phyloP scores from a whole-genome alignment of 78 protist genomes.

The Mantamonas sphyraenae region DNA sequence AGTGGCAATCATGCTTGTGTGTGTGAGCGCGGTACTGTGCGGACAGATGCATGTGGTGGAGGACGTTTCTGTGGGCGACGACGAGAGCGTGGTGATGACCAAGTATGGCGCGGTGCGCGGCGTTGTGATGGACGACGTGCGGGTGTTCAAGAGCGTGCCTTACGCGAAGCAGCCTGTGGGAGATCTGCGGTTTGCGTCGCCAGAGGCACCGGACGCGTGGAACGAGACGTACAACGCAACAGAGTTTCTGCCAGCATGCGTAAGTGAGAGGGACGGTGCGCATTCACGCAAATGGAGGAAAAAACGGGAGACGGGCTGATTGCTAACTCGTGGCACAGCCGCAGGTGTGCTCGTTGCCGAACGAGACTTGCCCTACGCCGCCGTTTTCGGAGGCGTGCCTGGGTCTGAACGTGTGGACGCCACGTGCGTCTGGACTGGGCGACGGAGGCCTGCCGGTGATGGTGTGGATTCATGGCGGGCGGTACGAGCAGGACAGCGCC shows the following conservation, averaged over 20 bases:
- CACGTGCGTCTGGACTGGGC: not conserved
- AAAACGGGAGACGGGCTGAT: no score
- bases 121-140: not conserved
- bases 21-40: no score
- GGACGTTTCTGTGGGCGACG: no score
- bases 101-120: not conserved
- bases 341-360: no score
- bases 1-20: no score
- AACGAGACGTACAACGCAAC: constrained; percentile 1
- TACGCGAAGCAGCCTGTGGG: constrained; percentile 30
- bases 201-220: constrained; percentile 15
- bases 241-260: not conserved
- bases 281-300: not conserved
- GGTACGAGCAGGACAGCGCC: constrained; percentile 7
- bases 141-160: constrained; percentile 9
- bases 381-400: constrained; percentile 49
- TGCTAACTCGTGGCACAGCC: no score
- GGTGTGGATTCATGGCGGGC: constrained; percentile 41
- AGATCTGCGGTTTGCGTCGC: not conserved
- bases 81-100: no score
- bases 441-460: constrained; percentile 19
- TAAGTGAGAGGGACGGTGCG: not conserved
- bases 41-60: no score
- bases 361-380: no score
- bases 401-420: constrained; percentile 36